These are phyloP conservation scores for Termitomyces sp. DNA, from an alignment of 768 basidiomycete genomes.

Conservation along the genomic window DNA sequence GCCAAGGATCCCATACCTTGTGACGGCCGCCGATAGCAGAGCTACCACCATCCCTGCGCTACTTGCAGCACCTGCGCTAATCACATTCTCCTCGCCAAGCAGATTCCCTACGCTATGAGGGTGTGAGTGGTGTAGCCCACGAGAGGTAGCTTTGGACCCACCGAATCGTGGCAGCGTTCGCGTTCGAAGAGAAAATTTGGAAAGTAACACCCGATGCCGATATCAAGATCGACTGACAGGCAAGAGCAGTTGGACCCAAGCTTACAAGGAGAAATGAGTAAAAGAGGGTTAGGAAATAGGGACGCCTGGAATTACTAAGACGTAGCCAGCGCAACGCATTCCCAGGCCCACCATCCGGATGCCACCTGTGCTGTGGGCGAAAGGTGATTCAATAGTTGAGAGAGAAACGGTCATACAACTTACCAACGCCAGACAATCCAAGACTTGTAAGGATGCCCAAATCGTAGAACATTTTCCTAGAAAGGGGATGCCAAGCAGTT, in stretches of 20 bases:
- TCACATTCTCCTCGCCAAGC: conserved; percentile 8
- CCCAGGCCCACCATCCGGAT: no score
- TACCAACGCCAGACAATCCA: conserved; percentile 62
- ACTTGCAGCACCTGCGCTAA: conserved; percentile 18
- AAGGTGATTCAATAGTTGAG: no score
- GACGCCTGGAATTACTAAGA: no score
- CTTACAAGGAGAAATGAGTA: no score
- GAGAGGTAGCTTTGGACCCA: conserved; percentile 17
- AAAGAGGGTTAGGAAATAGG: no score
- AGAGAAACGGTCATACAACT: conserved; percentile 10
- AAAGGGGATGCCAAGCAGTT: conserved; percentile 80
- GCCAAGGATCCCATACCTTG: background rate
- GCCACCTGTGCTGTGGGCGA: conserved; percentile 47
- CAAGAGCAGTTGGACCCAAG: no score
- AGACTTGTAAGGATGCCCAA: conserved; percentile 66
- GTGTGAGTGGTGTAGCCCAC: background rate
- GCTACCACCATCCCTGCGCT: conserved; percentile 56
- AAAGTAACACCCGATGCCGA: conserved; percentile 53
- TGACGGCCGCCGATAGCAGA: background rate
- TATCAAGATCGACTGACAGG: no score
- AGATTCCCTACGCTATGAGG: conserved; percentile 2
- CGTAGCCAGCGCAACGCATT: no score
- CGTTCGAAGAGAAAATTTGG: conserved; percentile 77
- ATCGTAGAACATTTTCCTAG: conserved; percentile 55
- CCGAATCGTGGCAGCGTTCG: conserved; percentile 82